Evolutionary conservation across 129 eudicot species (phyloP).

Genomic region (Saussurea involucrata): DNA sequence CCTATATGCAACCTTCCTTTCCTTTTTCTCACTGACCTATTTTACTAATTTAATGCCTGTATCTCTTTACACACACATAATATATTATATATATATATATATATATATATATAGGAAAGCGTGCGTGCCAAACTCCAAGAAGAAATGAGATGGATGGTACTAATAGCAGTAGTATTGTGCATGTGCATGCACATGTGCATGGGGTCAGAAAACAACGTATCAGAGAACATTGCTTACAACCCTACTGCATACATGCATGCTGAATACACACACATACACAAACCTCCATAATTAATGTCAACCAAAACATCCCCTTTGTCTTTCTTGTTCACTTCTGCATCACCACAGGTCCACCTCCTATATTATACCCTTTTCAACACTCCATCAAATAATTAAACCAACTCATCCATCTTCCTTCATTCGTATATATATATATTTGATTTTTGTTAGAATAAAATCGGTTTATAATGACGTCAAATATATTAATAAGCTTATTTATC

Average conservation of each 20-base stretch:
- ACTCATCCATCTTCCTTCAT: too few relatives aligned
- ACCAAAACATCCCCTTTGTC: slow-evolving; percentile 30
- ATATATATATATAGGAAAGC: slow-evolving; percentile 26
- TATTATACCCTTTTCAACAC: neutral
- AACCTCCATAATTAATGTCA: neutral
- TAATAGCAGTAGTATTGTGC: neutral
- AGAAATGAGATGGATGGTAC: slow-evolving; percentile 13
- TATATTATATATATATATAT: neutral
- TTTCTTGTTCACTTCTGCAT: slow-evolving; percentile 10
- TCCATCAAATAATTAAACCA: too few relatives aligned
- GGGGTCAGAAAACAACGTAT: slow-evolving; percentile 29
- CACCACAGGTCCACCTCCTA: neutral
- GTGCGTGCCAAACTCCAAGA: slow-evolving; percentile 40
- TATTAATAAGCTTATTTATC: too few relatives aligned
- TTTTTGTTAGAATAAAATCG: too few relatives aligned
- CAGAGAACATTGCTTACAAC: slow-evolving; percentile 26
- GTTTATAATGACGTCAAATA: too few relatives aligned
- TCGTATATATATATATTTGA: too few relatives aligned
- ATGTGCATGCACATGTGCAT: slow-evolving; percentile 11
- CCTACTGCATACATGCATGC: slow-evolving; percentile 4
- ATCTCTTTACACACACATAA: neutral
- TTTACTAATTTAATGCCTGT: neutral
- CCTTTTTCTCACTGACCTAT: neutral
- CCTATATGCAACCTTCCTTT: neutral
- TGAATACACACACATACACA: neutral